Percentiles rank a stretch among this genome's conserved stretches.
Evolutionary conservation across 371 early-diverging fungal genomes (phyloP).

Genomic region (Nematocida sp.): DNA sequence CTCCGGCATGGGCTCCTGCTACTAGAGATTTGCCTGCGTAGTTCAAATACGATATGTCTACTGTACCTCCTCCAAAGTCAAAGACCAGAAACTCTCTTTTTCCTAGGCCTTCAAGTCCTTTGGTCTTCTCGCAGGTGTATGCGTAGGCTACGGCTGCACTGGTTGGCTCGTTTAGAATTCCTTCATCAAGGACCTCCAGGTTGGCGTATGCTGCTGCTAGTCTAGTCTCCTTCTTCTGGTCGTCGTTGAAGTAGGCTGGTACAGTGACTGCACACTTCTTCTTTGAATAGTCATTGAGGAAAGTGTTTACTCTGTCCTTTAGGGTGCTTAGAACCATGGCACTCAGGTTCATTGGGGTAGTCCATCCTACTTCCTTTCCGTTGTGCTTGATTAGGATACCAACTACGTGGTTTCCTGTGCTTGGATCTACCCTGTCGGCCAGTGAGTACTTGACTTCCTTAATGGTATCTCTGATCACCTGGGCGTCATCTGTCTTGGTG

Average conservation of each 20-base stretch:
- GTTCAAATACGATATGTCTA: conserved; percentile 85
- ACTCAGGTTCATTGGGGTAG: conserved; percentile 44
- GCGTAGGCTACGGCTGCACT: conserved; percentile 87
- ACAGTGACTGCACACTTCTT: conserved; percentile 72
- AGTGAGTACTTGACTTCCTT: conserved; percentile 39
- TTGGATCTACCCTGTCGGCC: neutral
- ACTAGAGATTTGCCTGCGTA: conserved; percentile 75
- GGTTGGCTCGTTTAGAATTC: conserved; percentile 72
- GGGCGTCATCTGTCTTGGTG: neutral
- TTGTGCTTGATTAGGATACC: conserved; percentile 28
- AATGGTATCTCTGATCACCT: conserved; percentile 24
- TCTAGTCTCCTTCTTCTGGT: conserved; percentile 63
- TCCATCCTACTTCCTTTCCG: conserved; percentile 22
- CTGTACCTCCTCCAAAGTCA: conserved; percentile 93
- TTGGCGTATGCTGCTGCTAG: conserved; percentile 61
- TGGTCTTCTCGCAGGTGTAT: conserved; percentile 67
- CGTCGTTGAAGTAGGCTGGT: conserved; percentile 65
- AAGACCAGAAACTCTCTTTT: conserved; percentile 77
- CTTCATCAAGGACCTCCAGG: conserved; percentile 49
- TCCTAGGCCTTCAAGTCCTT: conserved; percentile 62
- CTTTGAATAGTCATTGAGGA: conserved; percentile 70
- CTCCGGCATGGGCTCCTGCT: conserved; percentile 86
- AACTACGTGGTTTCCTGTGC: neutral
- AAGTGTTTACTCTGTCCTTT: conserved; percentile 40
- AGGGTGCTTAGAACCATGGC: conserved; percentile 55